A percentile compares a stretch with the other conserved stretches of the same genome.
phyloP scores from a whole-genome alignment of 202 grass and related monocot genomes.

The Saccharum hybrid region DNA sequence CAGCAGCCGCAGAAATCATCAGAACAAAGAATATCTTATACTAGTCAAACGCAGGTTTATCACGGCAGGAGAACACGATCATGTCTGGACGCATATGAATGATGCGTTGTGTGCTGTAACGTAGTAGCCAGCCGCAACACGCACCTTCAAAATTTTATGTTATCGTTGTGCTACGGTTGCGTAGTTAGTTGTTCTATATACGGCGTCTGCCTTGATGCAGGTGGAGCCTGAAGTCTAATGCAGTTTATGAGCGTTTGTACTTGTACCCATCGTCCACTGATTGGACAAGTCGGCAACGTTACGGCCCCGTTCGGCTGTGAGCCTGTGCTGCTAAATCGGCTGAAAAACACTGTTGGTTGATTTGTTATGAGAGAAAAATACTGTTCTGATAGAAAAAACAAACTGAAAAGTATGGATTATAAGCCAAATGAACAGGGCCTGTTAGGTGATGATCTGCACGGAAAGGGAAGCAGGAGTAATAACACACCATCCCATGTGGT shows the following conservation, averaged over 20 bases:
- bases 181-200: not conserved
- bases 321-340: too few relatives aligned
- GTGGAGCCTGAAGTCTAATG: not conserved
- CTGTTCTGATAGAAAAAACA: too few relatives aligned
- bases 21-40: not conserved
- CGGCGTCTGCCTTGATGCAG: not conserved
- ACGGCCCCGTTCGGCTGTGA: too few relatives aligned
- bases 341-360: too few relatives aligned
- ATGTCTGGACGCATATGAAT: not conserved
- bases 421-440: too few relatives aligned
- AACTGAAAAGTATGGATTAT: too few relatives aligned
- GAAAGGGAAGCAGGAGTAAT: not conserved
- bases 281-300: not conserved
- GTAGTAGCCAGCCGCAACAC: conserved; percentile 18
- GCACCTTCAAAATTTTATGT: not conserved
- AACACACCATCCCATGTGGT: not conserved
- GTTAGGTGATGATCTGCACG: not conserved
- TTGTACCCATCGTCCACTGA: not conserved
- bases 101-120: not conserved
- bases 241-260: not conserved
- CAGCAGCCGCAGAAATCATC: too few relatives aligned
- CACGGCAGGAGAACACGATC: not conserved
- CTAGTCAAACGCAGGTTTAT: not conserved
- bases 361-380: too few relatives aligned
- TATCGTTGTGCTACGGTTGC: not conserved